Evolutionary conservation across 2,329 filamentous ascomycete genomes (phyloP).

Genomic region (Colletotrichum chlorophyti): DNA sequence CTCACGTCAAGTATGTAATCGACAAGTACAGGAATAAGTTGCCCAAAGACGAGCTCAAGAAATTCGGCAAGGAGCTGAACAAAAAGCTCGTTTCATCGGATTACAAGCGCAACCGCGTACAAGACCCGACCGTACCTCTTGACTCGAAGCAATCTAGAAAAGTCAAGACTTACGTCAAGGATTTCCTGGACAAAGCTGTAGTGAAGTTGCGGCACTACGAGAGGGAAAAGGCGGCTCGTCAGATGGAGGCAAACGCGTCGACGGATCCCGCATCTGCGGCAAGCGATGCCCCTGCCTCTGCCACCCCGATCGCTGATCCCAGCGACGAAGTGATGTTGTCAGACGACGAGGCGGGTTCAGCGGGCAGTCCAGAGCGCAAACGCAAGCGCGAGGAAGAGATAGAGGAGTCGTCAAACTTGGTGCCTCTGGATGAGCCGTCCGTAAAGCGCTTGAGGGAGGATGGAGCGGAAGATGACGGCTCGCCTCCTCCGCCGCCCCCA

Average conservation of each 20-base stretch:
- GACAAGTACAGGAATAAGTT: constrained; percentile 89
- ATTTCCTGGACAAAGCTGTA: constrained; percentile 87
- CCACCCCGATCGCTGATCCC: constrained; percentile 36
- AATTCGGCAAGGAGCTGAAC: constrained; percentile 70
- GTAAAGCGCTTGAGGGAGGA: constrained; percentile 60
- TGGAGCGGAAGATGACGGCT: constrained; percentile 41
- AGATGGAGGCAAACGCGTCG: constrained; percentile 35
- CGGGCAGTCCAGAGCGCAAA: constrained; percentile 63
- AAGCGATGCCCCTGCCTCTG: constrained; percentile 30
- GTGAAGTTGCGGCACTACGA: constrained; percentile 75
- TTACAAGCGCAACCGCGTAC: constrained; percentile 87
- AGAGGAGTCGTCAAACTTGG: constrained; percentile 49
- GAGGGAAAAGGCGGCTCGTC: constrained; percentile 62
- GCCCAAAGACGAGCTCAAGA: constrained; percentile 77
- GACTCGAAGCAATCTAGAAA: constrained; percentile 80
- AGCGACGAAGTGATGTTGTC: constrained; percentile 47
- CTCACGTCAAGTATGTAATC: constrained; percentile 83
- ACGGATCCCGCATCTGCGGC: constrained; percentile 13
- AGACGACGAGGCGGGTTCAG: constrained; percentile 52
- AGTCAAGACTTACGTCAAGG: constrained; percentile 78
- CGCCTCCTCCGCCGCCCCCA: constrained; percentile 57
- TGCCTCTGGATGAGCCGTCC: constrained; percentile 63
- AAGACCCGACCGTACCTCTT: constrained; percentile 75
- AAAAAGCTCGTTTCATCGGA: constrained; percentile 93
- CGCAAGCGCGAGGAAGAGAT: constrained; percentile 66